Base-by-base conservation (phyloP, 805 yeast genomes). In the Ascoidea tarda region DNA sequence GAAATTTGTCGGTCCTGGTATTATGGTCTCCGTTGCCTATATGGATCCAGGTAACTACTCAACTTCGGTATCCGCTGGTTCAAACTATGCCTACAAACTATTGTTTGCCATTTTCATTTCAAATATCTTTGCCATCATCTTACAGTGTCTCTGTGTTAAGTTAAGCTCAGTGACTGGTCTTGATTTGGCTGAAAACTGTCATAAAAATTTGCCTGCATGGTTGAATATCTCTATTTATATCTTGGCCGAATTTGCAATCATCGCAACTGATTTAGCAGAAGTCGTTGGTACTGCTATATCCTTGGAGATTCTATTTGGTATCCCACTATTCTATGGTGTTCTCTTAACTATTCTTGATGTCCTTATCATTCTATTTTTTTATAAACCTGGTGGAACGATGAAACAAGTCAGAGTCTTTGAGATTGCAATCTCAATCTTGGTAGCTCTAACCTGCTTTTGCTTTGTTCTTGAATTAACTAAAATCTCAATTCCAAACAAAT, bases 261-360 rank as follows among this genome's bases (percentile, higher is more conserved):
- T 89, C 44, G 95, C 96, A 6, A 89, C 97, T 0, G 97, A 89
- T 64, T 69, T 89, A 60, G 96, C 96, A 0, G 97, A 89, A 65
- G 96, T 89, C 8, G 91, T 89, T 6, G 97, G 97, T 1, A 84
- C 96, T 3, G 96, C 96, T 8, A 86, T 89, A 49, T 80, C 96
- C 0, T 71, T 89, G 51, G 81, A 87, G 58, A 87, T 89, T 54
- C 65, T 89, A 32, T 82, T 89, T 60, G 73, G 76, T 1, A 78
- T 89, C 8, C 96, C 96, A 0, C 70, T 89, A 53, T 63, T 81
- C 1, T 66, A 74, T 46, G 97, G 97, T 52, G 95, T 89, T 2
- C 57, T 84, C 5, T 64, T 89, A 45, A 89, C 97, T 0, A 82
- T 89, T 1, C 63, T 86, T 2, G 97, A 89, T 63, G 96, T 89